Evolutionary conservation across 2,329 filamentous ascomycete species (phyloP).

Genomic region (Lasiodiplodia sp.): DNA sequence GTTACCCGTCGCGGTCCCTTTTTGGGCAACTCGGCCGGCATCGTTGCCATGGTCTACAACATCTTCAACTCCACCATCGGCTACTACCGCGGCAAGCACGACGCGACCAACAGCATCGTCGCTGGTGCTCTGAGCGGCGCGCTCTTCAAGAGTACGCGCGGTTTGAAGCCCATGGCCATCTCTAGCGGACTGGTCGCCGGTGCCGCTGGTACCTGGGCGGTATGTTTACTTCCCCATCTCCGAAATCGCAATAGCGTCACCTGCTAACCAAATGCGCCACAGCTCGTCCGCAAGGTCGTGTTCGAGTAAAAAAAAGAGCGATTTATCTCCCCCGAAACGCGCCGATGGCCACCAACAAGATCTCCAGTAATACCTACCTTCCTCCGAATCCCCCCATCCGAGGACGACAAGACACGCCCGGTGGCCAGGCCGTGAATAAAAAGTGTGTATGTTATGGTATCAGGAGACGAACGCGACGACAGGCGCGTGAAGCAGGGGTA

Average conservation of each 20-base stretch:
- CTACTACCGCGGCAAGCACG: constrained; percentile 55
- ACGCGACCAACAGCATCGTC: constrained; percentile 84
- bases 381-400: not conserved
- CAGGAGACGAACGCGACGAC: not conserved
- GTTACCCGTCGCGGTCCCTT: constrained; percentile 93
- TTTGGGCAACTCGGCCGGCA: constrained; percentile 93
- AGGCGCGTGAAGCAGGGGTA: not conserved
- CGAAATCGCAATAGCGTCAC: not conserved
- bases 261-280: constrained; percentile 17
- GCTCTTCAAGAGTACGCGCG: constrained; percentile 95
- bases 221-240: constrained; percentile 60
- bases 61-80: constrained; percentile 58
- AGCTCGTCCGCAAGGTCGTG: constrained; percentile 25
- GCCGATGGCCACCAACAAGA: not conserved
- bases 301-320: constrained; percentile 15
- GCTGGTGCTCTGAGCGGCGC: constrained; percentile 90
- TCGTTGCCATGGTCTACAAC: constrained; percentile 96
- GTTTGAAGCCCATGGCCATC: constrained; percentile 90
- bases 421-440: constrained; percentile 12
- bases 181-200: constrained; percentile 88
- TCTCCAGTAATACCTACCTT: constrained; percentile 18
- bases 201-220: constrained; percentile 87
- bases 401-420: constrained; percentile 12
- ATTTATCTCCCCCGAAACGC: not conserved
- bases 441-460: constrained; percentile 23